Evolutionary conservation across 148 eudicot genomes (phyloP), one percentile per base, ranked within the genome.

Genomic region (Rhododendron simsii): DNA sequence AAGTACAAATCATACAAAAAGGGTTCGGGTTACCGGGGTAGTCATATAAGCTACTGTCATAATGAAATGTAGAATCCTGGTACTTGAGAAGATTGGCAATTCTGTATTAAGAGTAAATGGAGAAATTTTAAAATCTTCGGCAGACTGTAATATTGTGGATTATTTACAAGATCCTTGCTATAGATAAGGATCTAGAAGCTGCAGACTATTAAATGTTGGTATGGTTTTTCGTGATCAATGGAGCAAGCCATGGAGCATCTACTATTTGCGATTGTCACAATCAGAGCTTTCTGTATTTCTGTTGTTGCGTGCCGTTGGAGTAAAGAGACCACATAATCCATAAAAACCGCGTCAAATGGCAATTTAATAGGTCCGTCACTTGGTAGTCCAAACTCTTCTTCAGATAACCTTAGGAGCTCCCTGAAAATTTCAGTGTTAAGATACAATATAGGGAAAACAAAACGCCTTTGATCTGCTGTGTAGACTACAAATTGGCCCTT

Each of bases 401-500:
- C 90, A 21, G 91, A 85, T 81, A 87, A 67, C 81, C 81, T 77
- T 10, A 89, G 45, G 37, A 89, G 87, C 74, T 87, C 88, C 30
- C 80, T 75, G 41, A 85, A 82, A n/a, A 89, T 79, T 9, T 87
- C 67, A 71, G 81, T 83, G 35, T 83, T 80, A 47, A 89, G 86
- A 80, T 87, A 85, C 7, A 9, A 21, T 30, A 89, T 15, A 9
- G 91, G 89, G n/a, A 89, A 55, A 61, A 35, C 82, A 65, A 82
- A 89, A 16, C 91, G 87, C 53, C 59, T 87, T 51, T 80, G 65
- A 85, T 89, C 91, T 2, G 16, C 80, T 0, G 85, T 65, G 85
- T 87, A 87, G 16, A 86, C 89, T 15, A 86, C 86, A 76, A 90
- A 90, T 69, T 89, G 87, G 18, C 91, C 92, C 76, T 84, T 87